phyloP scores from a whole-genome alignment of 2,329 filamentous ascomycete genomes.

The Pleomassaria siparia region DNA sequence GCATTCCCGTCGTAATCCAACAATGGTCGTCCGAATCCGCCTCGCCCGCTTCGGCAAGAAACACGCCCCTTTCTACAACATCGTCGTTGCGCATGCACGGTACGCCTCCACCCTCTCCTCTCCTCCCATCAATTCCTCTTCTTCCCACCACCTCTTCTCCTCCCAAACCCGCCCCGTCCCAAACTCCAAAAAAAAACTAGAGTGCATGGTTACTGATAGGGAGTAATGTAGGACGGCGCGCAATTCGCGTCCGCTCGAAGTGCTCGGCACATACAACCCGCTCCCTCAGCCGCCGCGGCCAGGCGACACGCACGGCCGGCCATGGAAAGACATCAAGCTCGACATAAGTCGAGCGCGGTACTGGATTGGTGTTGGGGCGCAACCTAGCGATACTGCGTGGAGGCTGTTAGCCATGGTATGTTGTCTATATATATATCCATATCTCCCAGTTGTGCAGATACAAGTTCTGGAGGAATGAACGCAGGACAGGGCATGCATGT shows the following conservation, averaged over 20 bases:
- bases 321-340: conserved; percentile 89
- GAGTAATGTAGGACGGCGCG: conserved; percentile 68
- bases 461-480: too few species aligned
- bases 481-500: too few species aligned
- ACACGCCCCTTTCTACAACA: conserved; percentile 94
- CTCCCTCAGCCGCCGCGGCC: conserved; percentile 57
- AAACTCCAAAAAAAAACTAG: too few species aligned
- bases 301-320: conserved; percentile 56
- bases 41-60: conserved; percentile 89
- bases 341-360: conserved; percentile 82
- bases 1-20: conserved; percentile 1
- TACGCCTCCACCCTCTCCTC: conserved; percentile 47
- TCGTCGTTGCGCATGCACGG: conserved; percentile 91
- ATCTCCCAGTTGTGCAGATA: background rate
- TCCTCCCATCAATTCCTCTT: background rate
- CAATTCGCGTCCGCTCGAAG: conserved; percentile 87
- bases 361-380: conserved; percentile 95
- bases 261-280: conserved; percentile 71
- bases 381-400: conserved; percentile 90
- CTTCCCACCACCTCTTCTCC: background rate
- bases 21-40: conserved; percentile 91
- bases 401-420: conserved; percentile 74
- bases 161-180: background rate
- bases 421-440: conserved; percentile 1
- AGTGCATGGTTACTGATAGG: too few species aligned